Base-by-base conservation (phyloP, 192 early-diverging fungal species). In the Backusella macrospora region DNA sequence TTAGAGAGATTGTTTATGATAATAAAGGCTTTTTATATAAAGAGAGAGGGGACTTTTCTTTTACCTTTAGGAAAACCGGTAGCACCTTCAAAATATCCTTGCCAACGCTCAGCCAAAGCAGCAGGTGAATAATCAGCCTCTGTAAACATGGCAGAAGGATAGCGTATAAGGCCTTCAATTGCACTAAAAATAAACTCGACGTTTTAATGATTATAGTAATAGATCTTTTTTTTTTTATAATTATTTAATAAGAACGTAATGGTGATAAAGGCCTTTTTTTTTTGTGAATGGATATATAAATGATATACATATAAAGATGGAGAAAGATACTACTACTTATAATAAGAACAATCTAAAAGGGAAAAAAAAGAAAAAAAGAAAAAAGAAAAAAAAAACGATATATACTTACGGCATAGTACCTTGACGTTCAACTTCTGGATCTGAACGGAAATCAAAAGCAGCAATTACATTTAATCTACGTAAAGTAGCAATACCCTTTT, bases 81-180 rank as follows among this genome's bases (percentile, higher is more conserved):
- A 5, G 78, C 78, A 21, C 87, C 87, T 65, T 84, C 81, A 29
- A 87, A 80, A 75, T 89, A 90, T 52, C 81, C 77, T 26, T 85
- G 72, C 81, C 86, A 90, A 14, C 88, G 82, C 37, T 78, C 37
- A 21, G 80, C 85, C 46, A 90, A 75, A 39, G 85, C 85, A 18
- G 77, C 85, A 42, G 88, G 88, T 3, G 86, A 86, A 45, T 89
- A 89, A 66, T 90, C 88, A 4, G 70, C 74, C 29, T 84, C 81
- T 12, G 76, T 72, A 40, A 89, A 90, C 13, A 89, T 84, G 3
- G 88, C 86, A 0, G 74, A 81, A 42, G 79, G 82, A 8, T 80
- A 74, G 16, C 86, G 77, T 46, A 34, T 75, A 47, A 89, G 46
- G 0, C 80, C 82, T 10, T 63, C 38, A 7, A 81, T 73, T 13